Evolutionary conservation across 2,329 filamentous ascomycete genomes (phyloP).

Genomic region (Biscogniauxia marginata): DNA sequence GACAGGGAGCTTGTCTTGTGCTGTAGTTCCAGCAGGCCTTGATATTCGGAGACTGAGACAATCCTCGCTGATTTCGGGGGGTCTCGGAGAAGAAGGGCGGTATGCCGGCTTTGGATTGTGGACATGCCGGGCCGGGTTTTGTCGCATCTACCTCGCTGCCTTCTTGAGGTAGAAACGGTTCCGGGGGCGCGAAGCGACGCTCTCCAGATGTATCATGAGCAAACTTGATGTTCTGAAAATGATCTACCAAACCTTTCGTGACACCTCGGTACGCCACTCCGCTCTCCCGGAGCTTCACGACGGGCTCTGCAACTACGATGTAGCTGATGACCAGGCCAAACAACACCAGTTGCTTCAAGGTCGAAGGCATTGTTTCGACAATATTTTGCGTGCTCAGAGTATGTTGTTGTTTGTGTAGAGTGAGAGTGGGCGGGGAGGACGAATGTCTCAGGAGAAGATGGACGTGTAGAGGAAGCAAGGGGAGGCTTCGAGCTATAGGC

Average conservation of each 20-base stretch:
- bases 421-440: background rate
- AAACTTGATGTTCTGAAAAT: constrained; percentile 29
- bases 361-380: background rate
- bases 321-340: background rate
- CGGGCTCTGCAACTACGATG: constrained; percentile 6
- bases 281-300: constrained; percentile 1
- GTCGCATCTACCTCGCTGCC: constrained; percentile 25
- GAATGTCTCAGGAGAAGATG: background rate
- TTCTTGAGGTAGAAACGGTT: constrained; percentile 20
- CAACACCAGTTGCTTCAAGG: background rate
- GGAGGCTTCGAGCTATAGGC: no score
- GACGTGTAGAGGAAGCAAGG: background rate
- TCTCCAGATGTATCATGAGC: constrained; percentile 28
- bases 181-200: constrained; percentile 28
- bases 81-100: constrained; percentile 28
- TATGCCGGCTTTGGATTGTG: constrained; percentile 22
- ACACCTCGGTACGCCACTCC: constrained; percentile 18
- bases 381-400: background rate
- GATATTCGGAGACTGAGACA: constrained; percentile 28
- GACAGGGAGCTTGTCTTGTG: constrained; percentile 24
- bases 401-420: background rate
- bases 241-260: constrained; percentile 17
- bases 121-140: constrained; percentile 26
- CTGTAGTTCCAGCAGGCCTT: constrained; percentile 19
- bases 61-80: constrained; percentile 25